Percentiles rank a stretch among this genome's conserved stretches.
Conservation (phyloP, 225 moss, liverwort and hornwort genomes). For the Polytrichum commune region DNA sequence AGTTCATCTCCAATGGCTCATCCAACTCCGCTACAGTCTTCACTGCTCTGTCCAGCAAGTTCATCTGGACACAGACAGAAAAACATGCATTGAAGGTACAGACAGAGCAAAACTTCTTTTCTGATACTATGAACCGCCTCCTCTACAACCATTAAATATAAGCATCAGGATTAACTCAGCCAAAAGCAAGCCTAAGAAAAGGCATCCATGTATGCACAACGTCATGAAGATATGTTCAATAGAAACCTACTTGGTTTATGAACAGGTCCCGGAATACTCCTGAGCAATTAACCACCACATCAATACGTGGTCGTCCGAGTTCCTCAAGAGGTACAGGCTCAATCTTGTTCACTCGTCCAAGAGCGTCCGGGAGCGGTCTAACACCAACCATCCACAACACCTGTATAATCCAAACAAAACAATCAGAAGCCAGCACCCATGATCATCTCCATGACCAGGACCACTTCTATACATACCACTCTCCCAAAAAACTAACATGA, state of each 20-base stretch:
- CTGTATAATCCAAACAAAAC: neutral
- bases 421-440: neutral
- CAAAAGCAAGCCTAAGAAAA: no score
- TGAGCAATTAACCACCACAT: slow-evolving; percentile 97
- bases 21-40: slow-evolving; percentile 94
- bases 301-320: slow-evolving; percentile 91
- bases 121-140: no score
- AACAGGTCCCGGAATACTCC: slow-evolving; percentile 95
- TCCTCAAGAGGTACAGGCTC: slow-evolving; percentile 91
- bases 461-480: neutral
- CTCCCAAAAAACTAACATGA: neutral
- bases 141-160: neutral
- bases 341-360: slow-evolving; percentile 98
- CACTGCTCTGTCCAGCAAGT: slow-evolving; percentile 96
- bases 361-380: slow-evolving; percentile 81
- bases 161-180: neutral
- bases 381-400: slow-evolving; percentile 99
- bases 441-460: neutral
- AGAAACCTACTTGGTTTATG: slow-evolving; percentile 76
- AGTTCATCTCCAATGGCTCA: slow-evolving; percentile 92
- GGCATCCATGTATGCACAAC: no score
- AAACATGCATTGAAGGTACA: no score
- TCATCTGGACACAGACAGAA: slow-evolving; percentile 60
- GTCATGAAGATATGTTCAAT: no score
- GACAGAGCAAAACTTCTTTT: no score